Base-by-base conservation (phyloP, 202 grass and related monocot genomes). In the Hordeum pubiflorum region DNA sequence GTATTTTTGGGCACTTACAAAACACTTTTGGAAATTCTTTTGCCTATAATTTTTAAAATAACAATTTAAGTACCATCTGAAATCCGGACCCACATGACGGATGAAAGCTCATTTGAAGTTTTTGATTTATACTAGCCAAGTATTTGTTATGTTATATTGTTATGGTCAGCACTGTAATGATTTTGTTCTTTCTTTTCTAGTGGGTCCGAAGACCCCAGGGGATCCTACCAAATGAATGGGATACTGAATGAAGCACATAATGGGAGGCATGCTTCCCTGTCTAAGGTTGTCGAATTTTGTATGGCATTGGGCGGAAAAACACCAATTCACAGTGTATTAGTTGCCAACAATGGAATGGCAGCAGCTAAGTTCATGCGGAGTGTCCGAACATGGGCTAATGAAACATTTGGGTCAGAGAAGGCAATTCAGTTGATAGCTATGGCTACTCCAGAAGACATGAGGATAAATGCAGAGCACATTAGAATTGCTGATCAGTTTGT, bases 331-430 rank as follows among this genome's bases (percentile, higher is more conserved):
- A 94, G 89, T 75, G 78, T 94, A 78, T 80, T 94, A 75, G 75
- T 94, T 10, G 92, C 92, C 26, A 94, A 94, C 82, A 94, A 94
- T 89, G 92, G 92, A 89, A 94, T 94, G 92, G 92, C 92, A 74
- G 92, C 92, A 72, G 84, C 87, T 34, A 94, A 94, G 72, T 94
- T 94, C 69, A 91, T 94, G 62, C 72, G 92, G 39, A 94, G 89
- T 74, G 56, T 94, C 54, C 87, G 89, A 48, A 87, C 89, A 74
- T 91, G 92, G 92, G 89, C 92, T 73, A 89, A 89, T 29, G 86
- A 94, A 69, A 89, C 89, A 50, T 94, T 91, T 77, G 92, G 92
- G 82, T 79, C 86, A 7, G 92, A 94, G 63, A 94, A 89, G 70
- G 92, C 81, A 15, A 91, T 94, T 94, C 81, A 89, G 18, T 86